These are phyloP conservation scores for Vitis hybrid DNA, from an alignment of 177 flowering plant genomes.

Conservation along the genomic window DNA sequence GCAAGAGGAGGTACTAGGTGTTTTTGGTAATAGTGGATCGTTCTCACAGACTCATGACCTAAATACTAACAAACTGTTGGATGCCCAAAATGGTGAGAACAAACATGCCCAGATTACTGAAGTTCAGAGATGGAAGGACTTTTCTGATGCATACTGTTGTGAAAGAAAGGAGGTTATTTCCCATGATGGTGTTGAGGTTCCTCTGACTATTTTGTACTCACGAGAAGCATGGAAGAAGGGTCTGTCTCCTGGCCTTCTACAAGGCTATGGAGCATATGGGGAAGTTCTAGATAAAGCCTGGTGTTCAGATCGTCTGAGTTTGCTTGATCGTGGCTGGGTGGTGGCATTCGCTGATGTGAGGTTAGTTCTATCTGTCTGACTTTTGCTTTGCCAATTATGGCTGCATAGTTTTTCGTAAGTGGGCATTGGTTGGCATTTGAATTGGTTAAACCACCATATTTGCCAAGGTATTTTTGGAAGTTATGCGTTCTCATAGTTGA, in stretches of 20 bases:
- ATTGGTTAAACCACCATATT: too few relatives aligned
- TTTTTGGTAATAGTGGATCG: slow-evolving; percentile 16
- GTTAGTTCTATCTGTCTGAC: slow-evolving; percentile 28
- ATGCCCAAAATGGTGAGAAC: slow-evolving; percentile 15
- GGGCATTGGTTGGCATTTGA: too few relatives aligned
- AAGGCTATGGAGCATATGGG: slow-evolving; percentile 94
- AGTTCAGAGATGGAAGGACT: slow-evolving; percentile 44
- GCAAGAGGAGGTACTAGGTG: slow-evolving; percentile 64
- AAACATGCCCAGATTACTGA: slow-evolving; percentile 18
- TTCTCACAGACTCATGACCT: slow-evolving; percentile 12
- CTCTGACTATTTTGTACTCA: slow-evolving; percentile 76
- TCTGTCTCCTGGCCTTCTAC: slow-evolving; percentile 75
- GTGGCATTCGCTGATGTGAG: slow-evolving; percentile 98
- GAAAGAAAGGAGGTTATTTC: slow-evolving; percentile 72
- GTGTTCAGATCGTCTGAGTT: slow-evolving; percentile 71
- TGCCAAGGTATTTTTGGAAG: too few relatives aligned
- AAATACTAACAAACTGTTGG: slow-evolving; percentile 11
- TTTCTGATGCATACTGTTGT: slow-evolving; percentile 55
- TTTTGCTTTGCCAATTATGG: background rate
- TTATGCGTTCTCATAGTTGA: too few relatives aligned
- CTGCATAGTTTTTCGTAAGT: too few relatives aligned
- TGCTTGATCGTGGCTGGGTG: slow-evolving; percentile 95
- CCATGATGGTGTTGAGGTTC: slow-evolving; percentile 71
- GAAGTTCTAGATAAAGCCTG: slow-evolving; percentile 82
- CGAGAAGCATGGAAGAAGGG: slow-evolving; percentile 43